Conservation (phyloP, 768 basidiomycete species). For the Suillus subaureus region DNA sequence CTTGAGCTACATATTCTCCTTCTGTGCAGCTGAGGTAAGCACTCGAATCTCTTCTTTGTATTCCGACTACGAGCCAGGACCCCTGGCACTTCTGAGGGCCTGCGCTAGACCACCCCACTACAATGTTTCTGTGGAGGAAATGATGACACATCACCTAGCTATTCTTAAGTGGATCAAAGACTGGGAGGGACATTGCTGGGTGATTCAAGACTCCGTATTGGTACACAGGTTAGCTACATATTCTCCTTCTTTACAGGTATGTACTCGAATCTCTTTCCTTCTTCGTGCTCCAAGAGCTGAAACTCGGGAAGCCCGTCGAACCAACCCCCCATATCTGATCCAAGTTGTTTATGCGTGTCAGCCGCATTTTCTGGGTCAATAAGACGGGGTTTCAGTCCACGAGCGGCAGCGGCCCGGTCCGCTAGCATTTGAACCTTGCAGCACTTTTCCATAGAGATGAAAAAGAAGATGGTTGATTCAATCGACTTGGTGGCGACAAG, state of each 20-base stretch:
- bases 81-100: no score
- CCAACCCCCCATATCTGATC: slow-evolving; percentile 36
- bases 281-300: slow-evolving; percentile 37
- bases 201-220: not conserved
- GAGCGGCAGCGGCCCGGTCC: slow-evolving; percentile 29
- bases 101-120: no score
- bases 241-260: not conserved
- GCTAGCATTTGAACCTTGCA: slow-evolving; percentile 34
- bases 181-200: not conserved
- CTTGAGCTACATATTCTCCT: no score
- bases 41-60: no score
- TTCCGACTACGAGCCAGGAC: no score
- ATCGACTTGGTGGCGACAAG: slow-evolving; percentile 26
- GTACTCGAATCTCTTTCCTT: slow-evolving; percentile 28
- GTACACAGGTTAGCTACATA: not conserved
- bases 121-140: no score
- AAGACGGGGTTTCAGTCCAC: slow-evolving; percentile 5
- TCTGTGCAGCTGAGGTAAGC: no score
- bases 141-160: no score
- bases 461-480: slow-evolving; percentile 28
- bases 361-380: slow-evolving; percentile 29
- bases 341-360: slow-evolving; percentile 27
- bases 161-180: not conserved
- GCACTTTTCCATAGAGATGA: slow-evolving; percentile 29
- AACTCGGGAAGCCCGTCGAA: slow-evolving; percentile 42